Base-by-base conservation (phyloP, 2,329 filamentous ascomycete species). In the Clarireedia paspali region DNA sequence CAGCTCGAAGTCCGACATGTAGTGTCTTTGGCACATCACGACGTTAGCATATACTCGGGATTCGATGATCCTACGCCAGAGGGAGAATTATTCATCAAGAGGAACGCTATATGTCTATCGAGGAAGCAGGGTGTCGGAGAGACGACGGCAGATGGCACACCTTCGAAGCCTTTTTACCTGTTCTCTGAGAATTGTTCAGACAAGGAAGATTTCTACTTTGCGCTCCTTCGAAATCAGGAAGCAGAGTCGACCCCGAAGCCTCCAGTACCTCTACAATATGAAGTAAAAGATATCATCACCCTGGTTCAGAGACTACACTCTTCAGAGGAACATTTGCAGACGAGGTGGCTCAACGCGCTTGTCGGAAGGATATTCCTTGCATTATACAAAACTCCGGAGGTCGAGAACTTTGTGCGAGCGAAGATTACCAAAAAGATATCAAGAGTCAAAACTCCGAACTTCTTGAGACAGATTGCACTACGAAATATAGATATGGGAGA, bases 161-260 rank as follows among this genome's bases (percentile, higher is more conserved):
- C 80, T 2, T 85, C 89, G 6, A 91, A 89, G 63, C 91, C 94
- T 0, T 97, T 96, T 73, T 97, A 85, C 67, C 77, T 99, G 4
- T 99, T 97, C 71, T 95, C 89, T 0, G 91, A 97, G 63, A 96
- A 95, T 66, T 89, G 89, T 69, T 96, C 91, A 0, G 90, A 94
- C 47, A 99, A 99, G 71, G 94, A 99, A 71, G 94, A 99, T 69
- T 97, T 99, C 72, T 99, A 99, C 70, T 92, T 96, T 71, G 88
- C 92, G 12, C 77, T 99, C 63, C 76, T 99, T 40, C 84, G 85
- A 64, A 95, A 91, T 61, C 88, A 95, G 68, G 85, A 91, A 63
- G 84, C 86, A 64, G 80, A 81, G 15, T 77, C 82, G 56, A 77
- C 78, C 40, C 73, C 75, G 2, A 75, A 76, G 23, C 80, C 84